Evolutionary conservation across 2,329 filamentous ascomycete species (phyloP).

Genomic region (Claviceps sp.): DNA sequence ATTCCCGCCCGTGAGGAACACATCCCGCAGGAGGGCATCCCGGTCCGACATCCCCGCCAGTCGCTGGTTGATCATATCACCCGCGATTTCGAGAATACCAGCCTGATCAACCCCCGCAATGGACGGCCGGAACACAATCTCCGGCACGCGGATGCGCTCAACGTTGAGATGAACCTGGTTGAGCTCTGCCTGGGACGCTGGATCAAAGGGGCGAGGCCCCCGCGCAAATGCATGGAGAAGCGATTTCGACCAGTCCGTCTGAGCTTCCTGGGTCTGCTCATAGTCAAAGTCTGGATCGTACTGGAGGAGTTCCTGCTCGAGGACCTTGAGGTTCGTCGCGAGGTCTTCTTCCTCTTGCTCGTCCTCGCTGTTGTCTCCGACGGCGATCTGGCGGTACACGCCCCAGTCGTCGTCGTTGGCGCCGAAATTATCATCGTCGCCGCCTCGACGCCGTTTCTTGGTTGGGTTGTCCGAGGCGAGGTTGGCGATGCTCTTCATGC

Average conservation of each 20-base stretch:
- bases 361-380: conserved; percentile 69
- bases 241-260: conserved; percentile 89
- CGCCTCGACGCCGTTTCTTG: conserved; percentile 74
- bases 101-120: conserved; percentile 91
- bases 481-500: conserved; percentile 97
- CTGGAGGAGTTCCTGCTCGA: conserved; percentile 75
- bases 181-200: conserved; percentile 62
- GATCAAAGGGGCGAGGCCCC: conserved; percentile 75
- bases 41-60: conserved; percentile 46
- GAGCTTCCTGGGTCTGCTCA: conserved; percentile 80
- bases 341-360: conserved; percentile 90
- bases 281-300: conserved; percentile 86
- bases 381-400: conserved; percentile 85
- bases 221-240: conserved; percentile 82
- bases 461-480: conserved; percentile 78
- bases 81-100: conserved; percentile 81
- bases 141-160: conserved; percentile 85
- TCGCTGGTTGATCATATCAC: conserved; percentile 78
- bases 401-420: conserved; percentile 98
- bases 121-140: conserved; percentile 83
- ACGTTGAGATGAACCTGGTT: conserved; percentile 93
- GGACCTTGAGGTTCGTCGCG: conserved; percentile 52
- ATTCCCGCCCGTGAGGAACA: conserved; percentile 92
- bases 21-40: conserved; percentile 63
- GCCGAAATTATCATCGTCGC: conserved; percentile 91